phyloP scores from a whole-genome alignment of 257 asterid genomes.

The Solanum pinnatisectum region DNA sequence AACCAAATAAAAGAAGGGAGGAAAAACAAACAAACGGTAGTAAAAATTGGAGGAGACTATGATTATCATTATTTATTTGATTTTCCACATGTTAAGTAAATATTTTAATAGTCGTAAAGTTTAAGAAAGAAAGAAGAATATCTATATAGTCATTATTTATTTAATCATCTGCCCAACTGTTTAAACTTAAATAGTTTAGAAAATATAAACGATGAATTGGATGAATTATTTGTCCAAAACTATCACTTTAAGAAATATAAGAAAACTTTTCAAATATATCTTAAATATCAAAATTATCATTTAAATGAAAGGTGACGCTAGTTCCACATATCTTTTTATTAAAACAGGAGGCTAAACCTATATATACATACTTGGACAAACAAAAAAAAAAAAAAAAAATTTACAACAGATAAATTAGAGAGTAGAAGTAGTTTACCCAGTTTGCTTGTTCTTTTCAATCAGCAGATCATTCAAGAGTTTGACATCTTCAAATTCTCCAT shows the following conservation, averaged over 20 bases:
- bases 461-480: slow-evolving; percentile 20
- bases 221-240: not conserved
- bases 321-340: not conserved
- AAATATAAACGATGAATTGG: not conserved
- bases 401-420: not conserved
- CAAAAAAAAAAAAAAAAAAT: not conserved
- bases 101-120: too few species aligned
- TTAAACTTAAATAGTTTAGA: not conserved
- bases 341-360: too few species aligned
- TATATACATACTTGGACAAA: not conserved
- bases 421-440: slow-evolving; percentile 8
- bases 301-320: not conserved
- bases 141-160: too few species aligned
- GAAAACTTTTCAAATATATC: not conserved
- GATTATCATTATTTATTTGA: too few species aligned
- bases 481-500: slow-evolving; percentile 32
- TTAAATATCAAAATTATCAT: not conserved
- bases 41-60: not conserved
- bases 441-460: slow-evolving; percentile 12
- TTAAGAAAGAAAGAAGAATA: too few species aligned
- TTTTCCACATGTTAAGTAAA: too few species aligned
- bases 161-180: too few species aligned
- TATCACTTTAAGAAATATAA: not conserved
- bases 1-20: not conserved
- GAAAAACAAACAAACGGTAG: too few species aligned